Conservation (phyloP, 2,329 filamentous ascomycete genomes). For the Clonostachys rosea region DNA sequence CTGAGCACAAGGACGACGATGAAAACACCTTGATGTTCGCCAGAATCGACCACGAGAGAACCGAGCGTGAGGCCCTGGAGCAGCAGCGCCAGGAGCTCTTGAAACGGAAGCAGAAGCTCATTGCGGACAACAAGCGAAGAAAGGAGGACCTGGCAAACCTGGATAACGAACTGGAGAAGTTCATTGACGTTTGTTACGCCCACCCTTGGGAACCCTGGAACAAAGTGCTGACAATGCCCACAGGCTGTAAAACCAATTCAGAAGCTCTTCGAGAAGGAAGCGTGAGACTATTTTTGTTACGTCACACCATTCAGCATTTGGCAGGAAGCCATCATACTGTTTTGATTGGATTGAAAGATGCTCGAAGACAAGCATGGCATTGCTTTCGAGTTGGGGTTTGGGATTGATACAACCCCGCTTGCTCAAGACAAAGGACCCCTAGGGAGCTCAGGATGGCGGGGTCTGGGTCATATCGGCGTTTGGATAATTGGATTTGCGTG, state of each 20-base stretch:
- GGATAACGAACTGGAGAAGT: constrained; percentile 88
- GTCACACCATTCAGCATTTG: background rate
- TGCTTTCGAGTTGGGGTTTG: too few relatives aligned
- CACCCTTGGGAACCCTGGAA: background rate
- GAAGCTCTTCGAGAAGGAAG: constrained; percentile 75
- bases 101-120: constrained; percentile 59
- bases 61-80: constrained; percentile 79
- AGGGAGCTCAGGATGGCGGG: background rate
- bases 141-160: constrained; percentile 90
- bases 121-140: constrained; percentile 77
- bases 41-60: constrained; percentile 85
- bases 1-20: constrained; percentile 66
- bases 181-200: constrained; percentile 68
- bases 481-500: too few relatives aligned
- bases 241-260: constrained; percentile 86
- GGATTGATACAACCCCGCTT: too few relatives aligned
- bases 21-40: constrained; percentile 84
- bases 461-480: too few relatives aligned
- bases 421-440: too few relatives aligned
- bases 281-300: constrained; percentile 20
- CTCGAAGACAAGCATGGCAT: too few relatives aligned
- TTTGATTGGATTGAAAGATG: too few relatives aligned
- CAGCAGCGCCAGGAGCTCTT: constrained; percentile 74
- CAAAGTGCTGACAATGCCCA: constrained; percentile 7
- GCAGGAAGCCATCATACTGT: background rate